These are phyloP conservation scores for Rosa chinensis DNA, from an alignment of 306 rosid genomes.

Conservation along the genomic window DNA sequence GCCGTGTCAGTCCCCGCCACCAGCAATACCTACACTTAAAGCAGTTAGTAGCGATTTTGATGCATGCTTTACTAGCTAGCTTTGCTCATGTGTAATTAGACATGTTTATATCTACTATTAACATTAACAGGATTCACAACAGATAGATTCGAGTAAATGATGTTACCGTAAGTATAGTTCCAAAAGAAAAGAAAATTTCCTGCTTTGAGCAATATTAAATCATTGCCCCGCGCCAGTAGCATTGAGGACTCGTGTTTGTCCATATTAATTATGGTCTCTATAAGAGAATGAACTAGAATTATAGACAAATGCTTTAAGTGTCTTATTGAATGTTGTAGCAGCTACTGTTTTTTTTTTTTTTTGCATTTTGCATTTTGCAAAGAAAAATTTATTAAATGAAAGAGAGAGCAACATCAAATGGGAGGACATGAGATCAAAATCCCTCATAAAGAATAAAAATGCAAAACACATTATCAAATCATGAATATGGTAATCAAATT, in stretches of 20 bases:
- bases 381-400: too few relatives aligned
- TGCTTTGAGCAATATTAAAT: too few relatives aligned
- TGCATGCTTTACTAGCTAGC: background rate
- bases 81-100: background rate
- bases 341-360: too few relatives aligned
- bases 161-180: background rate
- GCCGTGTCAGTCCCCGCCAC: slow-evolving; percentile 43
- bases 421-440: too few relatives aligned
- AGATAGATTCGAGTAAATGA: background rate
- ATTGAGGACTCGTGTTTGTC: background rate
- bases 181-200: too few relatives aligned
- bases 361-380: too few relatives aligned
- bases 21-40: slow-evolving; percentile 21
- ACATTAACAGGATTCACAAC: background rate
- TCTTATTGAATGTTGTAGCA: background rate
- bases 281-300: too few relatives aligned
- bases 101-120: background rate
- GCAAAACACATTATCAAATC: too few relatives aligned
- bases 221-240: too few relatives aligned
- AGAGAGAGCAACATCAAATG: too few relatives aligned
- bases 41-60: background rate
- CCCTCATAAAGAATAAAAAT: too few relatives aligned
- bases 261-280: background rate
- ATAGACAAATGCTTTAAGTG: background rate
- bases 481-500: too few relatives aligned